Conservation (phyloP, 129 eudicot genomes). For the Lonicera japonica region DNA sequence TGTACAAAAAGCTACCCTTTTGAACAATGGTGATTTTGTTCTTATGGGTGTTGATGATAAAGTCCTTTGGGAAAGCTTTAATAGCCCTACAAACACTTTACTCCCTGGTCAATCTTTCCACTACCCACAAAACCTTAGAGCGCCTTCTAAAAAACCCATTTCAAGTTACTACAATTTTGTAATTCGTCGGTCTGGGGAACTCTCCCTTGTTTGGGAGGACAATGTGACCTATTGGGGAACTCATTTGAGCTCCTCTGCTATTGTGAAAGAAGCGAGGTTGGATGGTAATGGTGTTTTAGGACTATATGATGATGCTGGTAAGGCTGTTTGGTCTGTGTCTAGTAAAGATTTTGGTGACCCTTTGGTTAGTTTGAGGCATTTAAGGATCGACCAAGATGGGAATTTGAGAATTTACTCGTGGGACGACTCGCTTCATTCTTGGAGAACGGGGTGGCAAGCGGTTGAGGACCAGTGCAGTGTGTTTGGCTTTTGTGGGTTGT, state of each 20-base stretch:
- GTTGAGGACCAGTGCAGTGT: slow-evolving; percentile 69
- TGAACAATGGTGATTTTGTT: slow-evolving; percentile 58
- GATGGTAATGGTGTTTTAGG: slow-evolving; percentile 49
- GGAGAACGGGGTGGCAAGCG: slow-evolving; percentile 85
- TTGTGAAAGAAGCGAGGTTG: slow-evolving; percentile 53
- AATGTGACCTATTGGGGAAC: slow-evolving; percentile 75
- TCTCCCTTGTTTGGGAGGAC: slow-evolving; percentile 60
- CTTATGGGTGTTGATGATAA: slow-evolving; percentile 32
- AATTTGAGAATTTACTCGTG: slow-evolving; percentile 75
- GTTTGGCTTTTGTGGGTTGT: slow-evolving; percentile 74
- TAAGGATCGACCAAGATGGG: slow-evolving; percentile 71
- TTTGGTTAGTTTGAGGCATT: slow-evolving; percentile 49
- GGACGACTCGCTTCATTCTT: slow-evolving; percentile 29
- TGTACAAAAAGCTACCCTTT: slow-evolving; percentile 50
- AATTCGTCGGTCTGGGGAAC: slow-evolving; percentile 35
- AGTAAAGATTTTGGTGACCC: slow-evolving; percentile 55
- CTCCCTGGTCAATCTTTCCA: slow-evolving; percentile 57
- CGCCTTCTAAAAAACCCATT: slow-evolving; percentile 42
- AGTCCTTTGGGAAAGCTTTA: slow-evolving; percentile 62
- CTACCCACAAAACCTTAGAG: slow-evolving; percentile 59
- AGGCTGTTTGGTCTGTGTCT: slow-evolving; percentile 45
- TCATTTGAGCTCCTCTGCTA: slow-evolving; percentile 15
- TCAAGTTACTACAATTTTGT: slow-evolving; percentile 61
- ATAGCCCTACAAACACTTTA: slow-evolving; percentile 56
- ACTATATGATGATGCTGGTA: slow-evolving; percentile 30